Conservation (phyloP, 768 basidiomycete genomes). For the Rhizopogon roseolus region DNA sequence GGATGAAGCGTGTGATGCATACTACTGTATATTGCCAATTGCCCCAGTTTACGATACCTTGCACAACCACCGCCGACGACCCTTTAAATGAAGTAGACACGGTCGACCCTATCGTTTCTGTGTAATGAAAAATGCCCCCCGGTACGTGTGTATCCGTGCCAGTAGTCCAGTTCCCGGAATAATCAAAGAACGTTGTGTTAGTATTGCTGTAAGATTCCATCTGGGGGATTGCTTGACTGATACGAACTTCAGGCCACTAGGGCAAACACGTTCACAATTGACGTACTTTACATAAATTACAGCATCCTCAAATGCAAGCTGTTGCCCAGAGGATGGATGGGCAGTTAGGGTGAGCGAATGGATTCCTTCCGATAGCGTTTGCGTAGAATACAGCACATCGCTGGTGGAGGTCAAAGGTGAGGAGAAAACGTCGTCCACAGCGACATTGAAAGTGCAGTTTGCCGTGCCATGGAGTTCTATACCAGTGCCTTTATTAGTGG, state of each 20-base stretch:
- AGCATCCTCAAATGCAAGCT: slow-evolving; percentile 6
- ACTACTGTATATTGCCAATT: slow-evolving; percentile 23
- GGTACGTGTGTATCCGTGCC: slow-evolving; percentile 5
- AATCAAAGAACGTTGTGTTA: slow-evolving; percentile 12
- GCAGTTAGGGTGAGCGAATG: slow-evolving; percentile 8
- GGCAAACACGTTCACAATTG: background rate
- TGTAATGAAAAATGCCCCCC: slow-evolving; percentile 1
- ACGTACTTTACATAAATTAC: slow-evolving; percentile 1
- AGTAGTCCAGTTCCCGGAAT: slow-evolving; percentile 7
- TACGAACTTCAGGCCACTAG: background rate
- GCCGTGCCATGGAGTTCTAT: slow-evolving; percentile 6
- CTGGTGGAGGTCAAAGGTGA: background rate
- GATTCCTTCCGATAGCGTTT: slow-evolving; percentile 1
- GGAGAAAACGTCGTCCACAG: slow-evolving; percentile 3
- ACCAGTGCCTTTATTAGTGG: slow-evolving; percentile 4
- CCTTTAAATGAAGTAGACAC: slow-evolving; percentile 5
- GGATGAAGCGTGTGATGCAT: background rate
- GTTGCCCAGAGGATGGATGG: slow-evolving; percentile 4
- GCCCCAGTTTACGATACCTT: slow-evolving; percentile 17
- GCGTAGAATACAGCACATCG: slow-evolving; percentile 1
- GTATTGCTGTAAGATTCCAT: slow-evolving; percentile 2
- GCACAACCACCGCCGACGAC: slow-evolving; percentile 5
- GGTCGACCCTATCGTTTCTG: background rate
- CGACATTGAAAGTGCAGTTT: slow-evolving; percentile 9
- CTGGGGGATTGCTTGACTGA: background rate